These are phyloP conservation scores for Hymenochaete sp. DNA, from an alignment of 1,284 basidiomycete species.

Conservation along the genomic window DNA sequence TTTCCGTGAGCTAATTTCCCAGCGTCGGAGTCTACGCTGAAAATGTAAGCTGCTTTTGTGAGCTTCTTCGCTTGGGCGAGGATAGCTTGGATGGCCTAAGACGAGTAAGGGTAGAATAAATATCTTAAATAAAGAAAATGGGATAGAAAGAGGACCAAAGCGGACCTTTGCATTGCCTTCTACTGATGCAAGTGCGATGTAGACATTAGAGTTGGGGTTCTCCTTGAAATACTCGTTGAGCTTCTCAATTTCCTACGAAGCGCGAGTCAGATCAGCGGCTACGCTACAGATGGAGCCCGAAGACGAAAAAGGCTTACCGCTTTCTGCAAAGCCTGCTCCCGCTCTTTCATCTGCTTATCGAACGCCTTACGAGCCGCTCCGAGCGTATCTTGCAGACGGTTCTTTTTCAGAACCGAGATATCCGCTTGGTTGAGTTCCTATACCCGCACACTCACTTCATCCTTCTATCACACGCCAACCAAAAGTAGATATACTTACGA, in stretches of 20 bases:
- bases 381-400: slow-evolving; percentile 71
- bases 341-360: slow-evolving; percentile 81
- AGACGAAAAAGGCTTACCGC: slow-evolving; percentile 39
- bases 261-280: neutral
- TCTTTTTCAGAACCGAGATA: slow-evolving; percentile 82
- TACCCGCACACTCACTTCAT: no score
- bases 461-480: neutral
- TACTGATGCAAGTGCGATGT: slow-evolving; percentile 63
- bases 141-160: neutral
- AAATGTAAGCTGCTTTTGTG: slow-evolving; percentile 81
- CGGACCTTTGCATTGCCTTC: slow-evolving; percentile 75
- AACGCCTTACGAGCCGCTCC: slow-evolving; percentile 71
- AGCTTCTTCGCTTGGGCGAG: slow-evolving; percentile 73
- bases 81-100: slow-evolving; percentile 65
- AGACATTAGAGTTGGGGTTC: slow-evolving; percentile 61
- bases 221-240: slow-evolving; percentile 69
- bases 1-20: slow-evolving; percentile 87
- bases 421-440: slow-evolving; percentile 87
- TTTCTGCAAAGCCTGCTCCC: slow-evolving; percentile 72
- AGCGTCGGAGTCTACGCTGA: slow-evolving; percentile 64
- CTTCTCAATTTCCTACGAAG: slow-evolving; percentile 57
- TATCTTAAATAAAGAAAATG: slow-evolving; percentile 3
- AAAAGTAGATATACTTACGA: slow-evolving; percentile 43
- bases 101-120: neutral
- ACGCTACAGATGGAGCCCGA: neutral